These are phyloP conservation scores for Ilex asprella DNA, from an alignment of 257 asterid species.

Conservation along the genomic window DNA sequence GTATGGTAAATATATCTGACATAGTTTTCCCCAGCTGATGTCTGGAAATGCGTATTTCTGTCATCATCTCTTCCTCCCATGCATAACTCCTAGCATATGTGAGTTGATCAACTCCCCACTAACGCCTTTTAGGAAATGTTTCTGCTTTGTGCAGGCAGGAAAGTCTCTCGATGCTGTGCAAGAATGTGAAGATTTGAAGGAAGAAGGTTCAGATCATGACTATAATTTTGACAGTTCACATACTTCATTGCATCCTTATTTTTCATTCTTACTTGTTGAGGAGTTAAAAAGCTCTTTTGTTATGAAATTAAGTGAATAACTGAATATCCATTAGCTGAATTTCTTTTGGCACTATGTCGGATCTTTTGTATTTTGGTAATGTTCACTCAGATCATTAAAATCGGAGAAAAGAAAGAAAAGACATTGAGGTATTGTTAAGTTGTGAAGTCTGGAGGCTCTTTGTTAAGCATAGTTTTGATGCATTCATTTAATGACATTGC, in stretches of 20 bases:
- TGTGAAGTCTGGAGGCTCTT: too few relatives aligned
- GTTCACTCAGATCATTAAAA: too few relatives aligned
- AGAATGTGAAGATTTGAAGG: conserved; percentile 65
- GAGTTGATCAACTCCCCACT: conserved; percentile 1
- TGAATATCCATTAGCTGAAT: too few relatives aligned
- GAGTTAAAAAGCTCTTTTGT: too few relatives aligned
- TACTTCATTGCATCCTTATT: background rate
- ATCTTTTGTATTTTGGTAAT: too few relatives aligned
- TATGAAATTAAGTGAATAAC: too few relatives aligned
- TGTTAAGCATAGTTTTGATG: too few relatives aligned
- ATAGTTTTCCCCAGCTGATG: conserved; percentile 1
- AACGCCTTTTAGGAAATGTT: conserved; percentile 11
- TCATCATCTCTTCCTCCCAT: background rate
- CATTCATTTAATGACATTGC: too few relatives aligned
- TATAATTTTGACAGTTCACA: background rate
- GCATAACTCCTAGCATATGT: background rate
- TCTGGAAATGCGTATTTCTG: conserved; percentile 10
- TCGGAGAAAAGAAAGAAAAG: too few relatives aligned
- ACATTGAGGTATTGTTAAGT: too few relatives aligned
- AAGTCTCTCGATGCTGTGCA: conserved; percentile 52
- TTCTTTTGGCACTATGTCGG: too few relatives aligned
- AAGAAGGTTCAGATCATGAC: conserved; percentile 51
- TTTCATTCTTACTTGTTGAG: background rate
- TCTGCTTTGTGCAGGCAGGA: conserved; percentile 64
- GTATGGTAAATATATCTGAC: conserved; percentile 47